Conservation (phyloP, 345 rosid species). For the Eucalyptus regnans region DNA sequence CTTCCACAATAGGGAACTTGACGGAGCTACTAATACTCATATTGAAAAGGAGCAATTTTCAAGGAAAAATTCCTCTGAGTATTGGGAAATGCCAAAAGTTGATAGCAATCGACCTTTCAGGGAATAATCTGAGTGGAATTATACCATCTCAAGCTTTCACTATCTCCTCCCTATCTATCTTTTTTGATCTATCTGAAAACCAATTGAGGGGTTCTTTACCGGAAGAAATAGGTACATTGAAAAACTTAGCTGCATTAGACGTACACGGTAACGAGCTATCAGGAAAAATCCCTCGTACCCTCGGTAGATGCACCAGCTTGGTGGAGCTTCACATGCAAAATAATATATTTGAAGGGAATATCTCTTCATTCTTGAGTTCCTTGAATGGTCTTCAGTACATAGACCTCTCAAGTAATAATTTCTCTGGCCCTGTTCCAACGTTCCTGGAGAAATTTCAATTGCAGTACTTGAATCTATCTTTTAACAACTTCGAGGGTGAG, state of each 20-base stretch:
- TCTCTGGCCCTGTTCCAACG: background rate
- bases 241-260: background rate
- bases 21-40: no score
- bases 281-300: background rate
- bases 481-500: slow-evolving; percentile 3
- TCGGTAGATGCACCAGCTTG: background rate
- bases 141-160: background rate
- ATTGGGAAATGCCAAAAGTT: background rate
- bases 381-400: background rate
- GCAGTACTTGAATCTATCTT: background rate
- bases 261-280: background rate
- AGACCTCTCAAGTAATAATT: background rate
- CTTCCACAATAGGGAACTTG: no score
- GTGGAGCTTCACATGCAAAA: background rate
- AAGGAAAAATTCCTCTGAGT: background rate
- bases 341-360: background rate
- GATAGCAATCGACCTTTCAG: background rate
- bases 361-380: background rate
- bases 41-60: background rate
- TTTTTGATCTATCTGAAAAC: background rate
- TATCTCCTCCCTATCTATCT: background rate
- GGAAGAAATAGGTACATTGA: background rate
- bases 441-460: background rate
- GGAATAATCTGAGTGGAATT: background rate
- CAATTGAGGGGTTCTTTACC: slow-evolving; percentile 2